Base-by-base conservation (phyloP, 352 stramenopile species). In the Phytophthora sp. region DNA sequence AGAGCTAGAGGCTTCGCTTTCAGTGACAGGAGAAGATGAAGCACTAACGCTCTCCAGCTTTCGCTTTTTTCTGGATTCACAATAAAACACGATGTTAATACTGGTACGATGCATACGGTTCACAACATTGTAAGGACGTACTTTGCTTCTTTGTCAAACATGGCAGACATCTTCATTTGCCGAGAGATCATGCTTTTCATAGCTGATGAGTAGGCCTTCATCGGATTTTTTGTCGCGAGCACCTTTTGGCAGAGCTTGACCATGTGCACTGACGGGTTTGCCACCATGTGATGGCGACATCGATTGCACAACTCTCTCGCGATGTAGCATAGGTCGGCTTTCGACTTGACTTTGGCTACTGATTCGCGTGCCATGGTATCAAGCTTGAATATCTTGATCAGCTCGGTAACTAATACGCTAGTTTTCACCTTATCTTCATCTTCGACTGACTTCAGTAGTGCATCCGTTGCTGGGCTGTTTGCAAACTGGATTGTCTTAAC, bases 171-270 rank as follows among this genome's bases (percentile, higher is more conserved):
- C 61, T 91, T 89, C 79, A 94, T 89, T 49, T 94, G 85, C 2
- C 82, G 82, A 57, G 79, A 85, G 69, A 94, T 92, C 81, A 92
- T 91, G 38, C 84, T 91, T 66, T 92, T 94, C 85, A 94, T 94
- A 15, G 79, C 79, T 12, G 77, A 89, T 15, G 85, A 94, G 64
- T 92, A 94, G 20, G 82, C 84, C 61, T 89, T 91, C 59, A 87
- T 91, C 10, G 85, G 85, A 51, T 92, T 88, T 34, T 80, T 82
- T 38, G 76, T 82, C 7, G 85, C 85, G 28, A 86, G 53, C 0
- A 84, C 77, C 66, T 92, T 87, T 49, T 94, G 79, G 23, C 79
- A 89, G 5, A 94, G 73, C 69, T 92, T 91, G 2, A 94, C 80
- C 43, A 92, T 83, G 57, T 92, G 83, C 17, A 94, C 83, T 13